Evolutionary conservation across 2,329 filamentous ascomycete genomes (phyloP).

Genomic region (Colletotrichum paranaense): DNA sequence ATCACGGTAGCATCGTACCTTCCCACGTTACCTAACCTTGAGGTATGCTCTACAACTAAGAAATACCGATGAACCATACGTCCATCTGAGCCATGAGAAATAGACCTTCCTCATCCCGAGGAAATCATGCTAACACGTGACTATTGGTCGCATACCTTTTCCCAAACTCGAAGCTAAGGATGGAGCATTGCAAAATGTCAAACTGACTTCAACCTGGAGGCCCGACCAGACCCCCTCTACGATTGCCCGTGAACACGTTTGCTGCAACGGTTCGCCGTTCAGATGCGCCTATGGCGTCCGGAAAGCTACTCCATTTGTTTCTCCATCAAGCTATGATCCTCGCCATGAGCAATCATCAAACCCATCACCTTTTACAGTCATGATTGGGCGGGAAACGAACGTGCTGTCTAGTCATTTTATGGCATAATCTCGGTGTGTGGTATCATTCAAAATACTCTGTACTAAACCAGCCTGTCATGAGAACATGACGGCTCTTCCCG

Average conservation of each 20-base stretch:
- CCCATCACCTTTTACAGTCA: conserved; percentile 7
- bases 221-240: conserved; percentile 29
- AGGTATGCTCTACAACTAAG: no score
- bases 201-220: conserved; percentile 25
- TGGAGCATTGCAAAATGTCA: conserved; percentile 2
- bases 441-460: conserved; percentile 33
- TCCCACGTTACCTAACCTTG: no score
- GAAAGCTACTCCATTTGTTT: conserved; percentile 3
- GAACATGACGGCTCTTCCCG: conserved; percentile 27
- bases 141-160: not conserved
- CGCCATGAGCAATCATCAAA: not conserved
- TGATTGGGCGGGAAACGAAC: not conserved
- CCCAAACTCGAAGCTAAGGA: not conserved
- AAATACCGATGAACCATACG: not conserved
- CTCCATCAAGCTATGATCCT: not conserved
- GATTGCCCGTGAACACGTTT: conserved; percentile 23
- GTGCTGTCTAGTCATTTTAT: conserved; percentile 23
- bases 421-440: conserved; percentile 23
- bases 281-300: conserved; percentile 25
- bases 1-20: not conserved
- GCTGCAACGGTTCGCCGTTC: conserved; percentile 12
- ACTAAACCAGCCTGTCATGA: conserved; percentile 31
- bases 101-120: no score
- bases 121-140: not conserved
- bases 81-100: not conserved